Evolutionary conservation across 2,329 filamentous ascomycete species (phyloP).

Genomic region (Penicillium sp.): DNA sequence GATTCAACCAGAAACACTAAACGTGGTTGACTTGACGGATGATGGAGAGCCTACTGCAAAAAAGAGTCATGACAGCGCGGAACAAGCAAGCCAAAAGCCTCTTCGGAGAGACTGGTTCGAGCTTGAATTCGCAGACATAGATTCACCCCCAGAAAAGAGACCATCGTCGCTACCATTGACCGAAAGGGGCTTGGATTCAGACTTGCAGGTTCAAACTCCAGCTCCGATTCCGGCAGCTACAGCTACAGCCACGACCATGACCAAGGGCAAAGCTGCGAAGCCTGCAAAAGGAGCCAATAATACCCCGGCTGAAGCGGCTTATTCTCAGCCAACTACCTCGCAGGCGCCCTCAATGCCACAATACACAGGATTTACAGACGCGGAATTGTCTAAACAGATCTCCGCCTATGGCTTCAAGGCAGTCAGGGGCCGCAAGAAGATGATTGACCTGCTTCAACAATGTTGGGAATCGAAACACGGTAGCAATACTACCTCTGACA

Average conservation of each 20-base stretch:
- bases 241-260: not conserved
- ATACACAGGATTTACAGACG: constrained; percentile 61
- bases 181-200: not conserved
- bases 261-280: not conserved
- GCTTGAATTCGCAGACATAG: constrained; percentile 13
- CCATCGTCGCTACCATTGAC: not conserved
- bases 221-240: not conserved
- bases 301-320: not conserved
- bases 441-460: constrained; percentile 67
- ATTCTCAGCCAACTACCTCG: not conserved
- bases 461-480: constrained; percentile 65
- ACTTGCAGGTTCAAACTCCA: not conserved
- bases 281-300: not conserved
- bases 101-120: constrained; percentile 18
- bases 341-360: constrained; percentile 48
- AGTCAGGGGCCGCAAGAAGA: constrained; percentile 64
- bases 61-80: not conserved
- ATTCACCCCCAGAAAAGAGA: constrained; percentile 5
- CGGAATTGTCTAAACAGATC: constrained; percentile 62
- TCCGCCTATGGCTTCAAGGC: constrained; percentile 69
- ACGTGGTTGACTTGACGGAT: constrained; percentile 51
- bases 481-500: constrained; percentile 8
- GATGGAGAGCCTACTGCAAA: constrained; percentile 5
- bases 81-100: not conserved
- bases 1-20: constrained; percentile 61